Conservation (phyloP, 139 green algal species). For the Chlorella vulgaris region DNA sequence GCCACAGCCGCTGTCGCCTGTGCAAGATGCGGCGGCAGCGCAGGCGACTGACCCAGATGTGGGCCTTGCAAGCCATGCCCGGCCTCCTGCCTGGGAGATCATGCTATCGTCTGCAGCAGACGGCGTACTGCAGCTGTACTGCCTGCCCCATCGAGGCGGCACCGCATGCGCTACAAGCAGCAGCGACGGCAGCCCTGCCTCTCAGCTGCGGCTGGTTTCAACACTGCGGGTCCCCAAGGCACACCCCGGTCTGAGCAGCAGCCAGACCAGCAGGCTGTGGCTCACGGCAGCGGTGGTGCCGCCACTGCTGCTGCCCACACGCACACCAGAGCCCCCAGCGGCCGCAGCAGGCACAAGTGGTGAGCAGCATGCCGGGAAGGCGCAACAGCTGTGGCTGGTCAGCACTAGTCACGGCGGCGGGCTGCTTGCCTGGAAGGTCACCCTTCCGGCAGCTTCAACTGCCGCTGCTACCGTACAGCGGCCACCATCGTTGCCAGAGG, state of each 20-base stretch:
- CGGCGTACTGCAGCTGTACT: not conserved
- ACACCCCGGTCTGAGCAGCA: not conserved
- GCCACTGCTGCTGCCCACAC: not conserved
- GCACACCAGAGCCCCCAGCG: not conserved
- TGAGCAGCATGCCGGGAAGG: not conserved
- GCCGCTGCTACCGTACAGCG: not conserved
- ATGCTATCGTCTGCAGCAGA: conserved; percentile 13
- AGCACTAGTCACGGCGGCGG: conserved; percentile 13
- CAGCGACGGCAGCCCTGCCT: not conserved
- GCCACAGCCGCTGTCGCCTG: too few species aligned
- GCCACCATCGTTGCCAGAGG: not conserved
- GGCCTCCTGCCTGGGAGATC: conserved; percentile 22
- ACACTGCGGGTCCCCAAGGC: conserved; percentile 27
- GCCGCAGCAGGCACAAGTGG: not conserved
- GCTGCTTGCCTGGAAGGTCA: conserved; percentile 27
- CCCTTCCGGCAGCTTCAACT: not conserved
- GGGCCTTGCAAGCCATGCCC: not conserved
- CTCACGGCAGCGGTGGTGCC: conserved; percentile 9
- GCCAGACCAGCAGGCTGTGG: conserved; percentile 35
- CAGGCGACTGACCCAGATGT: too few species aligned
- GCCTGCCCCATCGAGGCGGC: not conserved
- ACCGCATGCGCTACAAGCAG: not conserved
- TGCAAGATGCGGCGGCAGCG: too few species aligned
- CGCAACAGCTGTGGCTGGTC: conserved; percentile 23
- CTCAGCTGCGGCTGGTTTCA: conserved; percentile 1